A percentile compares a stretch with the other conserved stretches of the same genome.
Evolutionary conservation across 345 rosid genomes (phyloP).

Genomic region (Nephelium lappaceum): DNA sequence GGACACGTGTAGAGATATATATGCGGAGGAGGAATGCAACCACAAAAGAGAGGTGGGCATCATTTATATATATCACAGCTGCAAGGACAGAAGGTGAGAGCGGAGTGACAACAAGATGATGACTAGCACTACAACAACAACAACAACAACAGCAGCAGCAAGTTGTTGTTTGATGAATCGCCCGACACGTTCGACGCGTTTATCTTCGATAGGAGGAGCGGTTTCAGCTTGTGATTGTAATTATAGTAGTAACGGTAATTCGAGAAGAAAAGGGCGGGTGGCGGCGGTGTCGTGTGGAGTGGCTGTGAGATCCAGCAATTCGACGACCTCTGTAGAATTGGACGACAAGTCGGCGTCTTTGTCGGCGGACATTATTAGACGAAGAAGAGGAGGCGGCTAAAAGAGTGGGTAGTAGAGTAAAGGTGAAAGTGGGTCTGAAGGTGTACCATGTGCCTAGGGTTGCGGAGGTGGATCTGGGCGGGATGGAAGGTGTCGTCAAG

Average conservation of each 20-base stretch:
- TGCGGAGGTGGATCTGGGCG: slow-evolving; percentile 71
- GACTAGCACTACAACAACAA: slow-evolving; percentile 31
- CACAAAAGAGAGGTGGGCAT: background rate
- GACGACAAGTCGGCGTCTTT: slow-evolving; percentile 28
- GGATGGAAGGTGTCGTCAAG: slow-evolving; percentile 79
- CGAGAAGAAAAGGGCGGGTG: slow-evolving; percentile 22
- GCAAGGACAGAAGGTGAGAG: background rate
- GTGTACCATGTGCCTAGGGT: slow-evolving; percentile 86
- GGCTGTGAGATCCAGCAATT: slow-evolving; percentile 36
- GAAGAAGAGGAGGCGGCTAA: slow-evolving; percentile 26
- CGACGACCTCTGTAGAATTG: slow-evolving; percentile 25
- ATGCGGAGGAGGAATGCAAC: background rate
- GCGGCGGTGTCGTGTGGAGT: slow-evolving; percentile 43
- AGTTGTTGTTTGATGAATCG: slow-evolving; percentile 19
- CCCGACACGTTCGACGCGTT: slow-evolving; percentile 21
- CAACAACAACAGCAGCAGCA: slow-evolving; percentile 26
- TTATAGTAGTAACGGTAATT: background rate
- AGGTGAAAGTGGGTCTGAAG: slow-evolving; percentile 78
- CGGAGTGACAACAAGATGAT: background rate
- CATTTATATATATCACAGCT: too few relatives aligned
- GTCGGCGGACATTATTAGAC: slow-evolving; percentile 14
- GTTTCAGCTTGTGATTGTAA: background rate
- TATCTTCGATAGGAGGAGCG: background rate
- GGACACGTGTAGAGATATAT: slow-evolving; percentile 3
- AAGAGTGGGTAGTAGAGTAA: slow-evolving; percentile 61